phyloP scores from a whole-genome alignment of 2,329 filamentous ascomycete genomes.

The Torrubiellomyces zombiae region DNA sequence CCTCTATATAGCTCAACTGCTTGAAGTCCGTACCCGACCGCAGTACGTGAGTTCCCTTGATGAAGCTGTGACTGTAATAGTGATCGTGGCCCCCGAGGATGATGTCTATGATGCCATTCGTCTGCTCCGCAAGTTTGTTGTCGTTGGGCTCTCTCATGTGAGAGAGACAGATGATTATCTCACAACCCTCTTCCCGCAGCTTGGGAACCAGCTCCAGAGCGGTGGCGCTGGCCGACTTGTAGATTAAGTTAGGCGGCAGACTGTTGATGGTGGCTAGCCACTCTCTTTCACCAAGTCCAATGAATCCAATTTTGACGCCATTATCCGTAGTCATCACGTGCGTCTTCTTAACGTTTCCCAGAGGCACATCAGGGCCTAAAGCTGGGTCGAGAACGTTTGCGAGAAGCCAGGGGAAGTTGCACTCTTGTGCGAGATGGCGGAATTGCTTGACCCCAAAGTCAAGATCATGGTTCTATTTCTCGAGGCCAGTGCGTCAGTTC shows the following conservation, averaged over 20 bases:
- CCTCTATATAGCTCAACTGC: conserved; percentile 77
- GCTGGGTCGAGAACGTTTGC: conserved; percentile 79
- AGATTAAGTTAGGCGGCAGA: conserved; percentile 66
- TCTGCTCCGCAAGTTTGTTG: conserved; percentile 62
- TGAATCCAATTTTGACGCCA: conserved; percentile 70
- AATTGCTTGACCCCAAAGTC: conserved; percentile 83
- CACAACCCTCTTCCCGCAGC: conserved; percentile 59
- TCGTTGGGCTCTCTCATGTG: conserved; percentile 85
- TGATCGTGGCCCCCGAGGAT: conserved; percentile 85
- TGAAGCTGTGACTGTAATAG: conserved; percentile 61
- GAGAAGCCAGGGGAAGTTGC: conserved; percentile 76
- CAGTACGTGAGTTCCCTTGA: conserved; percentile 71
- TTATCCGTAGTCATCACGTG: conserved; percentile 65
- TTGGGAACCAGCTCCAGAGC: conserved; percentile 59
- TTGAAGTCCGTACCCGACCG: conserved; percentile 85
- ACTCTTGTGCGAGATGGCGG: conserved; percentile 52
- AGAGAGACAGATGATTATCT: conserved; percentile 67
- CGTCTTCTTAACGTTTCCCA: conserved; percentile 61
- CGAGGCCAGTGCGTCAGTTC: neutral
- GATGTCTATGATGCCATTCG: conserved; percentile 62
- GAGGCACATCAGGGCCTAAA: conserved; percentile 54
- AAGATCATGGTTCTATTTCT: conserved; percentile 63
- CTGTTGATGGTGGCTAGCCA: conserved; percentile 84
- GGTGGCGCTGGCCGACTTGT: conserved; percentile 60
- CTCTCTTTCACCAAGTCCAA: conserved; percentile 74